These are phyloP conservation scores for Mycena belliarum DNA, from an alignment of 768 basidiomycete species.

Conservation along the genomic window DNA sequence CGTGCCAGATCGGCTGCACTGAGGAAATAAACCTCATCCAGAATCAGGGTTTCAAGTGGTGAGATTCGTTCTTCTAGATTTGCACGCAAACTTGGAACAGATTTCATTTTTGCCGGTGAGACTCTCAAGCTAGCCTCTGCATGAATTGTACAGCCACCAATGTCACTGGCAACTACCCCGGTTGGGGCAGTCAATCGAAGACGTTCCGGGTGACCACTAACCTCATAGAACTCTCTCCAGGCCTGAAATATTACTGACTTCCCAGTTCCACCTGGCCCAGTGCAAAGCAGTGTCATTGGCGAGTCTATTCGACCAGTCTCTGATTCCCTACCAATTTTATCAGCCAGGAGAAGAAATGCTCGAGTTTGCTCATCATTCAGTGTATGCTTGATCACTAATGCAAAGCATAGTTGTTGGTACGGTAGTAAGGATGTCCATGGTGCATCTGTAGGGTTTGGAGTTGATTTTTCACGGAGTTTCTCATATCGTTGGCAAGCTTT, in stretches of 20 bases:
- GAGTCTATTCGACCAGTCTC: background rate
- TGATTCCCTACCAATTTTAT: background rate
- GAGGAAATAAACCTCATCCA: slow-evolving; percentile 11
- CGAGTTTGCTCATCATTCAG: slow-evolving; percentile 7
- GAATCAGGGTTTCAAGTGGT: background rate
- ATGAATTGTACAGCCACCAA: slow-evolving; percentile 24
- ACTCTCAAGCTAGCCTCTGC: slow-evolving; percentile 18
- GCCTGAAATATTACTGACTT: slow-evolving; percentile 27
- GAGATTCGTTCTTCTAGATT: background rate
- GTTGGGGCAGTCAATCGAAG: slow-evolving; percentile 23
- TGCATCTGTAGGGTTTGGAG: background rate
- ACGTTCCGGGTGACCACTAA: background rate
- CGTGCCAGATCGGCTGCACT: background rate
- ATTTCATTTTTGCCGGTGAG: slow-evolving; percentile 6
- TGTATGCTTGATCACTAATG: background rate
- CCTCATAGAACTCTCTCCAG: slow-evolving; percentile 16
- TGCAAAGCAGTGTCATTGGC: slow-evolving; percentile 11
- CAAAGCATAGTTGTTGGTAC: slow-evolving; percentile 1
- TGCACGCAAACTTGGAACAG: background rate
- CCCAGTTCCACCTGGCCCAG: slow-evolving; percentile 26
- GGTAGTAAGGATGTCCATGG: background rate
- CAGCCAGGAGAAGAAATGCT: background rate
- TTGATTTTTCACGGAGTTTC: background rate
- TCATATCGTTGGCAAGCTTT: background rate
- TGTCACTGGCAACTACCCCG: slow-evolving; percentile 26